Evolutionary conservation across 495 filamentous ascomycete genomes (phyloP).

Genomic region (Hypomontagnella submonticulosa): DNA sequence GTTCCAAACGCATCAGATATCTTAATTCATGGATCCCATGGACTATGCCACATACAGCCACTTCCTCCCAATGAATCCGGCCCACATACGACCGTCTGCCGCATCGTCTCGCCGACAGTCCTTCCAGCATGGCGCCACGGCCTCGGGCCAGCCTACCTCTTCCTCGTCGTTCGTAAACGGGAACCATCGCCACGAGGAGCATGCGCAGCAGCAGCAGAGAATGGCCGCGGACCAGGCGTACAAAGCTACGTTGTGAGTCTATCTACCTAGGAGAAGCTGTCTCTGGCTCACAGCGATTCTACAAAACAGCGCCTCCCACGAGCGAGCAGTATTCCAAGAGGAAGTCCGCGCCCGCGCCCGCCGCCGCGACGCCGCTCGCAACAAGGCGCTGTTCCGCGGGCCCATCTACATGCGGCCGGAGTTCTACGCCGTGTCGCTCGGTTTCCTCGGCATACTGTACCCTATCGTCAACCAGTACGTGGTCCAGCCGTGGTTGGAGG

Average conservation of each 20-base stretch:
- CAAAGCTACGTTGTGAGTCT: slow-evolving; percentile 33
- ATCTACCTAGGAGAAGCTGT: neutral
- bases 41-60: slow-evolving; percentile 6
- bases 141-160: neutral
- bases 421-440: slow-evolving; percentile 35
- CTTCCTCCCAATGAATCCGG: slow-evolving; percentile 10
- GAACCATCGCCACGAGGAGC: slow-evolving; percentile 3
- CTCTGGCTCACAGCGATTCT: neutral
- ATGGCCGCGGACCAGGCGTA: slow-evolving; percentile 37
- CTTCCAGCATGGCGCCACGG: neutral
- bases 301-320: slow-evolving; percentile 36
- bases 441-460: slow-evolving; percentile 31
- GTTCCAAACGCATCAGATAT: neutral
- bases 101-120: slow-evolving; percentile 21
- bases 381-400: slow-evolving; percentile 36
- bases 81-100: slow-evolving; percentile 4
- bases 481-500: slow-evolving; percentile 14
- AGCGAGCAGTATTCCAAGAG: slow-evolving; percentile 41
- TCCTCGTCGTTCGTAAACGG: slow-evolving; percentile 13
- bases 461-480: slow-evolving; percentile 37
- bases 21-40: slow-evolving; percentile 15
- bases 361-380: slow-evolving; percentile 38
- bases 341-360: slow-evolving; percentile 30
- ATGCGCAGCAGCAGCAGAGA: slow-evolving; percentile 25
- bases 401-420: slow-evolving; percentile 31